phyloP scores from a whole-genome alignment of 768 basidiomycete species.

The Boletales sp. region DNA sequence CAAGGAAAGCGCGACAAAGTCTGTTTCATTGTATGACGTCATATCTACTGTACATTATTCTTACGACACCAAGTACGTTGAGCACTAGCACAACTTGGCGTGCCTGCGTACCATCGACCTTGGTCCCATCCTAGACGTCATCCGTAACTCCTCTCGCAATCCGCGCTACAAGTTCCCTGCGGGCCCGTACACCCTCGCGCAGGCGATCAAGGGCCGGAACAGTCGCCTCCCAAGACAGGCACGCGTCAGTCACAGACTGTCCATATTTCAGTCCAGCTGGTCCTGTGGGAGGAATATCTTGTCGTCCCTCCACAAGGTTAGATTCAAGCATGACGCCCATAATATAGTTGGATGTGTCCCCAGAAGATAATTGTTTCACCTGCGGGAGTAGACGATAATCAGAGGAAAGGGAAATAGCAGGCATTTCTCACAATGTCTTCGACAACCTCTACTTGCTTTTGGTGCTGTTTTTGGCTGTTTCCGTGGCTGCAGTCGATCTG shows the following conservation, averaged over 20 bases:
- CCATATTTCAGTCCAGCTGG: constrained; percentile 75
- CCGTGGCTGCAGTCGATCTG: constrained; percentile 98
- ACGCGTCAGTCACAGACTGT: constrained; percentile 85
- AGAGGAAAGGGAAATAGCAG: neutral
- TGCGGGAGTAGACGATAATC: constrained; percentile 28
- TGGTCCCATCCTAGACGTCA: constrained; percentile 16
- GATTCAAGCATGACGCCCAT: constrained; percentile 97
- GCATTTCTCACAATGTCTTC: constrained; percentile 71
- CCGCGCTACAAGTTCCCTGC: constrained; percentile 50
- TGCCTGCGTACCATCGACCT: constrained; percentile 14
- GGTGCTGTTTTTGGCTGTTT: constrained; percentile 90
- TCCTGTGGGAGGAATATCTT: constrained; percentile 75
- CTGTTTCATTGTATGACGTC: constrained; percentile 1
- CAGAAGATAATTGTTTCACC: constrained; percentile 70
- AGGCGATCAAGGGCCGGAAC: constrained; percentile 78
- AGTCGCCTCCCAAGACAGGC: constrained; percentile 88
- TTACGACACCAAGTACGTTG: too few relatives aligned
- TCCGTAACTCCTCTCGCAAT: constrained; percentile 11
- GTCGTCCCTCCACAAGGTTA: constrained; percentile 83
- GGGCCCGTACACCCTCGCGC: constrained; percentile 81
- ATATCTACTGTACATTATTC: neutral
- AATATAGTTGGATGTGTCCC: constrained; percentile 68
- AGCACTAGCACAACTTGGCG: constrained; percentile 1
- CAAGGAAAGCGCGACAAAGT: too few relatives aligned
- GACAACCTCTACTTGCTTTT: constrained; percentile 84